A percentile compares a stretch with the other conserved stretches of the same genome.
Conservation (phyloP, 1,284 basidiomycete species). For the Ceratobasidium theobromae region DNA sequence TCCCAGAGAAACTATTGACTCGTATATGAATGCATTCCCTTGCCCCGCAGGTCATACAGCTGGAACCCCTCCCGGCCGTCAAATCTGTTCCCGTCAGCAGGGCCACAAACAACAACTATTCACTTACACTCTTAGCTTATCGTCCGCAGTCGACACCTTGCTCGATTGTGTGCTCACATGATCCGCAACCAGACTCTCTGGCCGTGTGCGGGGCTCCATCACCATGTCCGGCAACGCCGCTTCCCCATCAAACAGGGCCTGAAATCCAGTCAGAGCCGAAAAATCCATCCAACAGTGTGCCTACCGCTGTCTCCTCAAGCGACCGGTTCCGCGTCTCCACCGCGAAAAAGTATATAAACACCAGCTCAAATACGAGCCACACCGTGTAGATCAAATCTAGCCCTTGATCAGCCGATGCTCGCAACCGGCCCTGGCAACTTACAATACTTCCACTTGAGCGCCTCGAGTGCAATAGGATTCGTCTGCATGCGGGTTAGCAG, state of each 20-base stretch:
- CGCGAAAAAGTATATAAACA: conserved; percentile 65
- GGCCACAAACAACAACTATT: not conserved
- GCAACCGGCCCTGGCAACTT: not conserved
- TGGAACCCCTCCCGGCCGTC: conserved; percentile 26
- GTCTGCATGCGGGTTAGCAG: not conserved
- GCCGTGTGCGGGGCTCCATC: not conserved
- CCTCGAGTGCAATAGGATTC: conserved; percentile 14
- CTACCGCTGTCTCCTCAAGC: conserved; percentile 58
- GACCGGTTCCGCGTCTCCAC: conserved; percentile 46
- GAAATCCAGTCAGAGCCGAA: not conserved
- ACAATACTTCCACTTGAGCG: conserved; percentile 23
- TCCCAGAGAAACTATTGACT: not conserved
- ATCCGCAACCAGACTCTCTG: not conserved
- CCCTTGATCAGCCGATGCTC: not conserved
- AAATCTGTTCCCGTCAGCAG: not conserved
- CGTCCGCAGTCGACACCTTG: not conserved
- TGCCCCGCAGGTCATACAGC: conserved; percentile 23
- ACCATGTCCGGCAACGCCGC: conserved; percentile 14
- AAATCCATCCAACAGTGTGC: no score
- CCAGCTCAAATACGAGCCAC: conserved; percentile 64
- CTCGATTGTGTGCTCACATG: conserved; percentile 14
- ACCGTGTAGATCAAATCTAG: conserved; percentile 49
- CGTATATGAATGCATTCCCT: conserved; percentile 1
- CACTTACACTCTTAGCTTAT: conserved; percentile 18
- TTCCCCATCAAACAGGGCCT: conserved; percentile 25